Evolutionary conservation across 371 early-diverging fungal genomes (phyloP).

Genomic region (Syncephalis fuscata): DNA sequence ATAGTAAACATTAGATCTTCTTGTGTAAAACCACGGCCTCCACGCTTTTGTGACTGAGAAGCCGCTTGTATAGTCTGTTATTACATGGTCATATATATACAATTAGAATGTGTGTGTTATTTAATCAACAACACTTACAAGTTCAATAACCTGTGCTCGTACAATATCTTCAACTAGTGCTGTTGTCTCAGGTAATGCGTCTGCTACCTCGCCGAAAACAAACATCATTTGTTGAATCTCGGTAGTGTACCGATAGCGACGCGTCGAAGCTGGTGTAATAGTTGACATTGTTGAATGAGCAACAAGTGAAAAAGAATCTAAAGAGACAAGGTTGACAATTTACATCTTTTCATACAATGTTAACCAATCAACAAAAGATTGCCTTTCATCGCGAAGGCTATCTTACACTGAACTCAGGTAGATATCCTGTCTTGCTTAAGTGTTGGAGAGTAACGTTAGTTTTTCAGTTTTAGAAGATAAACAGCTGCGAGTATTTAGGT

Average conservation of each 20-base stretch:
- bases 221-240: slow-evolving; percentile 98
- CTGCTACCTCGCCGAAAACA: slow-evolving; percentile 88
- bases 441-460: no score
- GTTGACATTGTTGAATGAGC: no score
- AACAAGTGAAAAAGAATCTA: neutral
- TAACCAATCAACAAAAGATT: no score
- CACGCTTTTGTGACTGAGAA: slow-evolving; percentile 66
- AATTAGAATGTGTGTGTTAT: neutral
- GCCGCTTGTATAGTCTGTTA: slow-evolving; percentile 74
- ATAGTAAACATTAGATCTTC: slow-evolving; percentile 96
- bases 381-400: no score
- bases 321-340: neutral
- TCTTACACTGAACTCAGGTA: no score
- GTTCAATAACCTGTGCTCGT: slow-evolving; percentile 85
- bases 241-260: slow-evolving; percentile 27
- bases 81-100: neutral
- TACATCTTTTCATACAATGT: neutral
- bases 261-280: neutral
- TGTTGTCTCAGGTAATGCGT: slow-evolving; percentile 75
- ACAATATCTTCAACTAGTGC: slow-evolving; percentile 86
- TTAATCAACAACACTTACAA: slow-evolving; percentile 40
- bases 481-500: no score
- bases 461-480: no score
- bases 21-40: slow-evolving; percentile 61
- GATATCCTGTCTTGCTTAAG: no score